Base-by-base conservation (phyloP, 1,284 basidiomycete genomes). In the Marasmius sp. region DNA sequence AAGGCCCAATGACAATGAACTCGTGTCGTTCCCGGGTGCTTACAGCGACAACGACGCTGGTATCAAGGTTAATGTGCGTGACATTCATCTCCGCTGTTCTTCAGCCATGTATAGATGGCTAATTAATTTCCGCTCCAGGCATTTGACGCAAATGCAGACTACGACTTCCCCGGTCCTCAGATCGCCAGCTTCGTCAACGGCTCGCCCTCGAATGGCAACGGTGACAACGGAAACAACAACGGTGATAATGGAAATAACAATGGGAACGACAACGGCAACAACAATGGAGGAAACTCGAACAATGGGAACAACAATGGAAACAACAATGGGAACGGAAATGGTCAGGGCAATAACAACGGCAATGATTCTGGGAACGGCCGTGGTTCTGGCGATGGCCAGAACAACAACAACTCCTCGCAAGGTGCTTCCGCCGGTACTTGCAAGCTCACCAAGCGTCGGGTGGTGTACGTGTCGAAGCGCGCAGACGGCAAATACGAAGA, bases 1-100 rank as follows among this genome's bases (percentile, higher is more conserved):
- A 38, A 69, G 63, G 0, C 80, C 86, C 0, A 69, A 67, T 1
- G 65, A 66, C 4, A 69, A 70, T 64, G 81, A 84, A 60, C 80
- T 84, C 38, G 88, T 88, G 16, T 72, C 68, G 11, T 77, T 91
- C 61, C 89, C 89, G 0, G 89, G 88, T 10, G 84, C 82, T 3
- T 91, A 91, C 74, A 77, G 67, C 16, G 84, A 86, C 68, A 77
- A 64, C 50, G 86, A 89, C 65, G 81, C 86, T 1, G 88, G 89
- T 54, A 85, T 91, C 66, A 80, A 77, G 55, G 77, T 81, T 14
- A 69, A 75, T 51, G 82, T 85, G 64, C 68, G 79, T 65, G 11
- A 50, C 43, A 10, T 4, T 58, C 27, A 27, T 27, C 27, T 27
- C 27, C 27, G 5, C 27, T 27, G 27, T 27, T 5, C 27, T 27